A percentile compares a stretch with the other conserved stretches of the same genome.
phyloP scores from a whole-genome alignment of 2,329 filamentous ascomycete genomes.

The Cryphonectria japonica region DNA sequence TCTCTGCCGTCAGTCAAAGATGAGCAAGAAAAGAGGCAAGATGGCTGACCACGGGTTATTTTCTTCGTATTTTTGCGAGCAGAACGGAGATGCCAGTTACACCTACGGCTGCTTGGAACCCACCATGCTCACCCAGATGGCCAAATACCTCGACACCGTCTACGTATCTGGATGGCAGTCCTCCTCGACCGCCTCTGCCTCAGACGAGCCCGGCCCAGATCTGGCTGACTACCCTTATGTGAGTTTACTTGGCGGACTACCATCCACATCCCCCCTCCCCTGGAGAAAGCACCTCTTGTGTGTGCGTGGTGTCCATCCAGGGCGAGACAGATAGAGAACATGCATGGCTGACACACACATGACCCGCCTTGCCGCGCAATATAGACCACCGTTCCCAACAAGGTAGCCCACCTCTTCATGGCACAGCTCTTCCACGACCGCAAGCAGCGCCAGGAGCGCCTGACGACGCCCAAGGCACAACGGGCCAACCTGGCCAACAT shows the following conservation, averaged over 20 bases:
- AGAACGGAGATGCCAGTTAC: constrained; percentile 85
- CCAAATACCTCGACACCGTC: constrained; percentile 96
- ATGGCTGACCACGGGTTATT: not conserved
- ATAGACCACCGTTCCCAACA: constrained; percentile 96
- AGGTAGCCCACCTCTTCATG: constrained; percentile 96
- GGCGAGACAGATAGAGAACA: not conserved
- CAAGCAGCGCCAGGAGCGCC: constrained; percentile 94
- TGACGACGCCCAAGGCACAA: constrained; percentile 73
- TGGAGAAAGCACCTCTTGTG: not conserved
- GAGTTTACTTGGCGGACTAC: constrained; percentile 39
- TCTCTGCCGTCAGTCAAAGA: too few relatives aligned
- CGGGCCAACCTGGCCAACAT: constrained; percentile 76
- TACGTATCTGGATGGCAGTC: constrained; percentile 99
- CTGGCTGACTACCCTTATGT: constrained; percentile 96
- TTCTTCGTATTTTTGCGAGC: not conserved
- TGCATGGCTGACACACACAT: constrained; percentile 41
- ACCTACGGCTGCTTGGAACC: constrained; percentile 98
- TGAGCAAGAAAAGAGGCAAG: too few relatives aligned
- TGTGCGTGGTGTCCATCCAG: not conserved
- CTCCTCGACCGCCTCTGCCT: constrained; percentile 91
- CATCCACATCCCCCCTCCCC: too few relatives aligned
- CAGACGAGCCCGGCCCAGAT: constrained; percentile 96
- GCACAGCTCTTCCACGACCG: constrained; percentile 99
- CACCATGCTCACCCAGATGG: constrained; percentile 99
- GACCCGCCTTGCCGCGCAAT: not conserved